Base-by-base conservation (phyloP, 2,329 filamentous ascomycete genomes). In the Trichoderma koningii region DNA sequence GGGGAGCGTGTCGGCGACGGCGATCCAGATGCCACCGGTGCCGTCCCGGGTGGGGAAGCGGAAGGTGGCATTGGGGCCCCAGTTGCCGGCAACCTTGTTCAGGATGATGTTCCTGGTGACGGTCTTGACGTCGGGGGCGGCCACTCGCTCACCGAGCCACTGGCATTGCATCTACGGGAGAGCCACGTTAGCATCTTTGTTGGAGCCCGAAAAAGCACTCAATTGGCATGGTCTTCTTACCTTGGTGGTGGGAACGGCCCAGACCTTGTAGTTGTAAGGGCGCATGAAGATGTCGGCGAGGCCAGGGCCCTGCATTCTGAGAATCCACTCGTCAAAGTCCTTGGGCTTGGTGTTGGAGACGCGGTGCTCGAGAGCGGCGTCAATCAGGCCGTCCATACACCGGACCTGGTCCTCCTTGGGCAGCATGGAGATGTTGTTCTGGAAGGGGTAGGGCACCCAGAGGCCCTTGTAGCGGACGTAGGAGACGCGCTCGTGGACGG, bases 211-310 rank as follows among this genome's bases (percentile, higher is more conserved):
- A 28, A 44, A 7, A 28, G 30, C 30, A 59, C n/a, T 10, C 45
- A 38, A 5, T 52, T 15, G 15, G 28, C 21, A 38, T 26, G 14
- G 19, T 7, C 30, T 30, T 9, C 84, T 73, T 85, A 96, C 92
- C 88, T 96, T 96, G 71, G 90, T 97, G 64, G 94, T 97, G 66
- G 95, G 95, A 73, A 98, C 94, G 68, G 95, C 95, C 95, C 95
- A 99, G 77, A 99, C 95, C 84, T 99, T 99, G 89, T 89, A 99
- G 87, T 99, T 99, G 86, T 99, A 99, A 63, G 95, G 95, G 73
- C 95, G 87, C 95, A 99, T 99, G 87, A 99, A 99, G 73, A 94
- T 85, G 78, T 99, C 88, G 71, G 93, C 94, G 74, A 99, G 85
- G 73, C 94, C 94, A 73, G 87, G 82, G 73, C 95, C 95, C 82